Evolutionary conservation across 306 rosid species (phyloP), one percentile per base, ranked within the genome.

Genomic region (Quillaja saponaria): DNA sequence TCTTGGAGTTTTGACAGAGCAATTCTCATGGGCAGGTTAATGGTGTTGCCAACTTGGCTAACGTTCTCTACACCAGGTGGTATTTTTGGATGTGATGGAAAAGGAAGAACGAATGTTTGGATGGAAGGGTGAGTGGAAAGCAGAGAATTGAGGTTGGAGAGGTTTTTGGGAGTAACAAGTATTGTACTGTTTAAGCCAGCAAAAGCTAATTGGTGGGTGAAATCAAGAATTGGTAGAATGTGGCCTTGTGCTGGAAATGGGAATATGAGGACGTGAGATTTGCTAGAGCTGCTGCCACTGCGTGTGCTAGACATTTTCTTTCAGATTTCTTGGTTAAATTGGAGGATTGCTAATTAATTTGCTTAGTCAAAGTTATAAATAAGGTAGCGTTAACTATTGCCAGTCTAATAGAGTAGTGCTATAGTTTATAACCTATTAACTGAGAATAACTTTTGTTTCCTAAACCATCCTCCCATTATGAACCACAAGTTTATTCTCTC

Each of bases 201-300:
- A 1, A 73, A 74, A 11, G 81, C 73, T 17, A 90, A 68, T 14
- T 69, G 81, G 80, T 82, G 88, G 14, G 77, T 64, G 31, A 86
- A 72, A 18, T 86, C 95, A 0, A 86, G 84, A 14, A 80, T 84
- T 7, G 91, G 0, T 0, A 86, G 80, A 33, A 86, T 69, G 76
- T 90, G 95, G 5, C 95, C 96, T 57, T 82, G 91, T 1, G 95
- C 95, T 7, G 95, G 91, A 76, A 76, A 90, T 0, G 96, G 96
- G 15, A 71, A 80, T 0, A 86, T 55, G 2, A 90, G 74, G 3
- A 90, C 59, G 67, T 90, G 95, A 6, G 58, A 63, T 1, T 15
- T 47, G 12, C 52, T 15, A 6, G 8, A 5, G 40, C 6, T 37
- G 40, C 40, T n/a, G n/a, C n/a, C n/a, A n/a, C n/a, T n/a, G n/a